Percentiles rank a stretch among this genome's conserved stretches.
Evolutionary conservation across 768 basidiomycete species (phyloP).

Genomic region (Agaricus bisporus): DNA sequence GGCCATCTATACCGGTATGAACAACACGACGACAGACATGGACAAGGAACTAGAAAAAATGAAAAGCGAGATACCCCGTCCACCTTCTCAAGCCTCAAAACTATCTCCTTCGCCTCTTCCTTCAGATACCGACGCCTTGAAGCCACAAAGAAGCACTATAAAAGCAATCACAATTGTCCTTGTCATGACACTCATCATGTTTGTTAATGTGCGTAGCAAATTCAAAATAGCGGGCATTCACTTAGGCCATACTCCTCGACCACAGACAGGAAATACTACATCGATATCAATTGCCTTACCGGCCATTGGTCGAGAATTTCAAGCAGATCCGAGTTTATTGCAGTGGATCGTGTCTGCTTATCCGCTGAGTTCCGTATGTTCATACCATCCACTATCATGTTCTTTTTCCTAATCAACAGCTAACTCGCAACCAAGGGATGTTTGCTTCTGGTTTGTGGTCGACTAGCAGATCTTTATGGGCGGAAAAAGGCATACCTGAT

Average conservation of each 20-base stretch:
- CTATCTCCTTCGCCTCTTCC: background rate
- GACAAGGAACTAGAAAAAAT: too few species aligned
- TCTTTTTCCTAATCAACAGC: background rate
- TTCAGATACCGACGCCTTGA: background rate
- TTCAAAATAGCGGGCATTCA: too few species aligned
- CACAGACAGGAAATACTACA: constrained; percentile 36
- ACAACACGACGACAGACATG: too few species aligned
- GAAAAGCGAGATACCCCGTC: background rate
- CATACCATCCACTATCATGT: background rate
- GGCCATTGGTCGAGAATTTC: constrained; percentile 41
- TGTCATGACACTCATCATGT: constrained; percentile 34
- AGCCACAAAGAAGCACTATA: background rate
- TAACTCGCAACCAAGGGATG: constrained; percentile 76
- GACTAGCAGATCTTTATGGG: constrained; percentile 78
- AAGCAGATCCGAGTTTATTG: constrained; percentile 43
- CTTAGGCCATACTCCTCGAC: background rate
- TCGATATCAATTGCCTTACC: constrained; percentile 47
- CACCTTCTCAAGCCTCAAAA: background rate
- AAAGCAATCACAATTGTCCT: constrained; percentile 18
- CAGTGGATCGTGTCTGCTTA: constrained; percentile 69
- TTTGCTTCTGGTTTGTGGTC: constrained; percentile 67
- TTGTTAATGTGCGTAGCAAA: constrained; percentile 24
- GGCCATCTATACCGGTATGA: too few species aligned
- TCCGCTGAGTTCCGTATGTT: constrained; percentile 54
- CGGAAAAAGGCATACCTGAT: constrained; percentile 60